Percentiles rank a stretch among this genome's conserved stretches.
Conservation (phyloP, 495 filamentous ascomycete genomes). For the Penicillium maclennaniae region DNA sequence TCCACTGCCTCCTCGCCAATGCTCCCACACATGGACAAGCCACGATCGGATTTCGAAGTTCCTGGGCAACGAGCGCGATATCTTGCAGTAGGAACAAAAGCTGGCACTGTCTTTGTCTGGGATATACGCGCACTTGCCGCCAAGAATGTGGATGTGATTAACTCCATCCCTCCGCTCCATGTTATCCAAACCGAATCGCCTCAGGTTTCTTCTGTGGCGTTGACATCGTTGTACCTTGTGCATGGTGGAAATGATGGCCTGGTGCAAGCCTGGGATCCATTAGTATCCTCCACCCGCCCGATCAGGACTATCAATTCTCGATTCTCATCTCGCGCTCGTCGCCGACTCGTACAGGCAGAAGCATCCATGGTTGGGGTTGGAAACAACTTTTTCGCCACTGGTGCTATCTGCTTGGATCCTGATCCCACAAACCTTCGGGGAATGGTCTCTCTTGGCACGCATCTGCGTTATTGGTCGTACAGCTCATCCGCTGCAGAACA, state of each 20-base stretch:
- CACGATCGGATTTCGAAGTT: conserved; percentile 47
- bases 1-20: conserved; percentile 53
- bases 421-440: conserved; percentile 89
- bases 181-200: conserved; percentile 91
- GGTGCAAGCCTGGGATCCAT: conserved; percentile 93
- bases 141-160: conserved; percentile 46
- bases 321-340: conserved; percentile 75
- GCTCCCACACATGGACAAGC: conserved; percentile 44
- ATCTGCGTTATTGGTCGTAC: conserved; percentile 91
- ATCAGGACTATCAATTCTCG: conserved; percentile 87
- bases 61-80: conserved; percentile 83
- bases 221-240: conserved; percentile 83
- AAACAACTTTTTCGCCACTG: conserved; percentile 77
- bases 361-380: conserved; percentile 60
- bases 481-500: conserved; percentile 67
- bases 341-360: conserved; percentile 68
- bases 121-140: conserved; percentile 66
- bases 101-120: conserved; percentile 79
- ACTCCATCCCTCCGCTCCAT: conserved; percentile 61
- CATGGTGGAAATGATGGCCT: conserved; percentile 94
- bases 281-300: conserved; percentile 74
- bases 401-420: conserved; percentile 82
- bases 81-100: conserved; percentile 74
- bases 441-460: conserved; percentile 79
- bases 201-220: conserved; percentile 75